These are phyloP conservation scores for Suillus fuscotomentosus DNA, from an alignment of 768 basidiomycete species.

Conservation along the genomic window DNA sequence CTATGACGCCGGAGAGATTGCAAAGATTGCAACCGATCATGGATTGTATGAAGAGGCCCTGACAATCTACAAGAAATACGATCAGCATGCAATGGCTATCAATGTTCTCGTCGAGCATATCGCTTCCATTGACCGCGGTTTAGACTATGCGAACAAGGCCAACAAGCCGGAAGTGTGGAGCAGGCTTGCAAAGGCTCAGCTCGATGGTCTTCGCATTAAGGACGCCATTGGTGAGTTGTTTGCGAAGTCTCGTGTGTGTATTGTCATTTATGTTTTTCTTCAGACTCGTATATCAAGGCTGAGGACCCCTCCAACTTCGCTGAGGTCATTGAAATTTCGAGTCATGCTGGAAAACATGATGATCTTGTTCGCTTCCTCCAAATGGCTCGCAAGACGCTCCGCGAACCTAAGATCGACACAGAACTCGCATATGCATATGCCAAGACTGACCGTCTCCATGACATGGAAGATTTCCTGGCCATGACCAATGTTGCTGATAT, in stretches of 20 bases:
- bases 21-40: constrained; percentile 95
- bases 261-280: constrained; percentile 6
- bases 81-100: constrained; percentile 93
- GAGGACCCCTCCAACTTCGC: constrained; percentile 91
- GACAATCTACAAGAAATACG: constrained; percentile 96
- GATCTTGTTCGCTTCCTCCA: constrained; percentile 96
- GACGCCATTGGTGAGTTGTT: constrained; percentile 81
- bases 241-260: background rate
- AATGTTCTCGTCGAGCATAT: constrained; percentile 98
- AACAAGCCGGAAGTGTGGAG: constrained; percentile 98
- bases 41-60: constrained; percentile 95
- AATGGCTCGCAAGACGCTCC: constrained; percentile 96
- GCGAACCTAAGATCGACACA: constrained; percentile 97
- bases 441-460: constrained; percentile 94
- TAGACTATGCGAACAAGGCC: constrained; percentile 95
- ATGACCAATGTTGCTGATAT: constrained; percentile 99
- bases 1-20: constrained; percentile 93
- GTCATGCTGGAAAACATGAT: constrained; percentile 87
- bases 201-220: constrained; percentile 97
- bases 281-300: constrained; percentile 97
- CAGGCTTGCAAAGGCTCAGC: constrained; percentile 95
- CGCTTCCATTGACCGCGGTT: constrained; percentile 93
- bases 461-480: constrained; percentile 98
- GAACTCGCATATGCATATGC: constrained; percentile 98
- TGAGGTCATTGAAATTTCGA: constrained; percentile 95